These are phyloP conservation scores for Pleurotus citrinopileatus DNA, from an alignment of 768 basidiomycete genomes.

Conservation along the genomic window DNA sequence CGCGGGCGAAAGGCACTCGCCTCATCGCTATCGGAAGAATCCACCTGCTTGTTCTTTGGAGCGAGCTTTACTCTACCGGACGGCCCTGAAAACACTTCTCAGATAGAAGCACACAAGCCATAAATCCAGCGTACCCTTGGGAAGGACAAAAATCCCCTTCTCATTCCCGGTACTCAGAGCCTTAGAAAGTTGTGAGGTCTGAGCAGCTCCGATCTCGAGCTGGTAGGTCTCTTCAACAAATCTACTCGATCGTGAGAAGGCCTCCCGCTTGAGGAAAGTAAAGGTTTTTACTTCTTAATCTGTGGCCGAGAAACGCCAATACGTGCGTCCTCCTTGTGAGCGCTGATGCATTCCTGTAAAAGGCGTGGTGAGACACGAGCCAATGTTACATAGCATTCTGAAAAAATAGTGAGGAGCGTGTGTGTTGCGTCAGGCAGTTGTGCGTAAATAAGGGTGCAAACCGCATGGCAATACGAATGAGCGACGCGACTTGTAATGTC, in stretches of 20 bases:
- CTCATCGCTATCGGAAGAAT: constrained; percentile 38
- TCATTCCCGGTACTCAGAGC: constrained; percentile 83
- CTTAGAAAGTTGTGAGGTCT: constrained; percentile 73
- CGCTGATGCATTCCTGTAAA: constrained; percentile 77
- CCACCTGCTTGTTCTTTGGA: constrained; percentile 37
- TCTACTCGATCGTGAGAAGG: constrained; percentile 33
- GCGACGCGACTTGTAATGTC: not conserved
- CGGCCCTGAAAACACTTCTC: constrained; percentile 42
- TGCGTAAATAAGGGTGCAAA: constrained; percentile 18
- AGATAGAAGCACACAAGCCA: constrained; percentile 3
- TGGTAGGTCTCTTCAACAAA: constrained; percentile 84
- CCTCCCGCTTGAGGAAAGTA: constrained; percentile 13
- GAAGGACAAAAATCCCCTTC: constrained; percentile 79
- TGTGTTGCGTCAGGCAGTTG: constrained; percentile 6
- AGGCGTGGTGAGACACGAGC: not conserved
- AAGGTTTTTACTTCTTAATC: constrained; percentile 86
- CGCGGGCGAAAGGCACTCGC: constrained; percentile 20
- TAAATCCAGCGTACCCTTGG: constrained; percentile 61
- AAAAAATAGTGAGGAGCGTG: not conserved
- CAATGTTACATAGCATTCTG: not conserved
- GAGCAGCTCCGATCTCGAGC: constrained; percentile 75
- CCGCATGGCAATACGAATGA: constrained; percentile 9
- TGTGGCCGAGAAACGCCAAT: constrained; percentile 83
- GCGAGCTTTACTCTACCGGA: constrained; percentile 77
- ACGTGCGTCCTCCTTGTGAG: constrained; percentile 72